A percentile compares a stretch with the other conserved stretches of the same genome.
Evolutionary conservation across 2,329 filamentous ascomycete genomes (phyloP).

Genomic region (Epichloe amarillans): DNA sequence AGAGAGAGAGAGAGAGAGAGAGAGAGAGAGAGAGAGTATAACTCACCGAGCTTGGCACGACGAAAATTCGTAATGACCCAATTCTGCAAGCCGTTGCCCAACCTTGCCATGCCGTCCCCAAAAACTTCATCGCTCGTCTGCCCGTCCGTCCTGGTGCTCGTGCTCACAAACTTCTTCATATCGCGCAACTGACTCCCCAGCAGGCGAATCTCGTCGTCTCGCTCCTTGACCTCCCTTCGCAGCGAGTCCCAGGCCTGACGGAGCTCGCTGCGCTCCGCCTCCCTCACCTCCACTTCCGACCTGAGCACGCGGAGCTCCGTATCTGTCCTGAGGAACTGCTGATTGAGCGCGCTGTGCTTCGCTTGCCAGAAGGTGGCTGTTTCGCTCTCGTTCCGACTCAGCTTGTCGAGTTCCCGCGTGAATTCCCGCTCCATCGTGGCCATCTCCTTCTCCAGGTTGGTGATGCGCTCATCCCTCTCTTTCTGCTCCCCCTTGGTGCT

Average conservation of each 20-base stretch:
- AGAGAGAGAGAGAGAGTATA: too few relatives aligned
- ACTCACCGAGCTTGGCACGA: constrained; percentile 42
- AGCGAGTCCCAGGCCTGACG: constrained; percentile 35
- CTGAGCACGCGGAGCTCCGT: constrained; percentile 38
- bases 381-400: constrained; percentile 41
- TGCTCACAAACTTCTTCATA: constrained; percentile 60
- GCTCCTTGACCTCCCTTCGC: constrained; percentile 29
- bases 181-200: constrained; percentile 49
- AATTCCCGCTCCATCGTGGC: constrained; percentile 40
- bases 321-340: constrained; percentile 38
- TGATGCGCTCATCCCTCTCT: constrained; percentile 27
- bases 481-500: constrained; percentile 11
- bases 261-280: constrained; percentile 35
- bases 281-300: constrained; percentile 33
- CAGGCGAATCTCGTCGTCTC: constrained; percentile 42
- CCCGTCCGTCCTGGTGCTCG: constrained; percentile 46
- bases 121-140: constrained; percentile 57
- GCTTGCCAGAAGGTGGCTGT: constrained; percentile 44
- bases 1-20: too few relatives aligned
- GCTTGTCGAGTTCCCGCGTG: constrained; percentile 35
- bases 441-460: constrained; percentile 38
- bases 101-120: constrained; percentile 43
- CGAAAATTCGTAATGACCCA: constrained; percentile 62
- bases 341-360: constrained; percentile 38
- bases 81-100: constrained; percentile 58